A percentile compares a stretch with the other conserved stretches of the same genome.
These are phyloP conservation scores for Pythium sukuiense DNA, from an alignment of 352 stramenopile species.

Conservation along the genomic window DNA sequence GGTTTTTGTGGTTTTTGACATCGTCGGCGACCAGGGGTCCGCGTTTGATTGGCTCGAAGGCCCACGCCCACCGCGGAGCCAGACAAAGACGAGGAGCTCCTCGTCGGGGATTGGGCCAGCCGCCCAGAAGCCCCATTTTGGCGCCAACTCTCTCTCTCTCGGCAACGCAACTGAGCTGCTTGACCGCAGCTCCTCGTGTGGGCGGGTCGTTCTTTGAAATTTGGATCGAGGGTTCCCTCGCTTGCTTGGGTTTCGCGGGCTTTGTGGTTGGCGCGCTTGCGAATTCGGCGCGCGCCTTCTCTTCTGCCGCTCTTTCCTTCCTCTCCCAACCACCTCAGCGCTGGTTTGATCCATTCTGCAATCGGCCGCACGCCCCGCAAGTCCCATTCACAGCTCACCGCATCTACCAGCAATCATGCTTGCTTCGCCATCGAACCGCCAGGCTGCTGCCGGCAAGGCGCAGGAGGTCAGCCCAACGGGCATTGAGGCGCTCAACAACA, in stretches of 20 bases:
- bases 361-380: constrained; percentile 13
- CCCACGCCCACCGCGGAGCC: constrained; percentile 11
- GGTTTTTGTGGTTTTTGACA: constrained; percentile 20
- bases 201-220: constrained; percentile 2
- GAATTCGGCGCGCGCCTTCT: constrained; percentile 21
- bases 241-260: constrained; percentile 16
- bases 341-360: constrained; percentile 16
- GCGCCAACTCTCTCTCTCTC: neutral
- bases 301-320: neutral
- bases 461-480: constrained; percentile 21
- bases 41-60: constrained; percentile 27
- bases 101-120: neutral
- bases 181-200: neutral
- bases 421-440: constrained; percentile 5
- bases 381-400: constrained; percentile 12
- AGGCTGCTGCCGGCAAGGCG: constrained; percentile 8
- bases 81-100: neutral
- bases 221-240: neutral
- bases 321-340: neutral
- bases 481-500: constrained; percentile 13
- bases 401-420: constrained; percentile 15
- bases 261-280: constrained; percentile 28
- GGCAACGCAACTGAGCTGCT: neutral
- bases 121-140: constrained; percentile 1
- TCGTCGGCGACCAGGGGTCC: constrained; percentile 7